Base-by-base conservation (phyloP, 202 grass and related monocot genomes). In the Panicum hallii region DNA sequence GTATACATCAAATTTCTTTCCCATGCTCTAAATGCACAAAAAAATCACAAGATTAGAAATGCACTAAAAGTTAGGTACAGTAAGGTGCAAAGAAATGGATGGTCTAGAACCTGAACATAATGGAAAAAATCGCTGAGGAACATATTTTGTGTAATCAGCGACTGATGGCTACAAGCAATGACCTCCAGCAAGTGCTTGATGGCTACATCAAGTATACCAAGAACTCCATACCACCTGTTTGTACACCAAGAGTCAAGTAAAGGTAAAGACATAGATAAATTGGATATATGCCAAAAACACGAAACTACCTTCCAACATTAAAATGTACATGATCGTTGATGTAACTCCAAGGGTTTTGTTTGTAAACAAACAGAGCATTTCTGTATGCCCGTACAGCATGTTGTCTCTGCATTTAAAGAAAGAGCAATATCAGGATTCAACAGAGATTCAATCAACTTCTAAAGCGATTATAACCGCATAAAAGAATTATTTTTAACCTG, bases 251-350 rank as follows among this genome's bases (percentile, higher is more conserved):
- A 60, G 73, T 79, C 72, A 81, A 69, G 48, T 68, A 79, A 83
- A 40, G 34, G 9, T 80, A 87, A 90, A 67, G 12, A 72, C 43
- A 79, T 48, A 22, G 43, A 73, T 67, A 85, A 84, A 63, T 46
- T 82, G 49, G 44, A 80, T 54, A 82, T 43, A 66, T 78, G 50
- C 82, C 23, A 81, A 92, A 79, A 87, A 68, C 23, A 65, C 3
- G 3, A 54, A 79, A 72, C 7, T 93, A 99, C 97, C 97, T 99
- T 82, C 97, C 97, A 79, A 97, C 76, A 91, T 99, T 99, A 88
- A 91, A 99, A 89, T 97, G 97, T 75, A 99, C 93, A 88, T 94
- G 97, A 91, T 99, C 89, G 44, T 94, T 97, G 77, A 99, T 99
- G 80, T 94, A 99, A 94, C 79, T 97, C 97, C 97, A 99, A 82